Conservation (phyloP, 2,329 filamentous ascomycete species). For the Colletotrichum nymphaeae region DNA sequence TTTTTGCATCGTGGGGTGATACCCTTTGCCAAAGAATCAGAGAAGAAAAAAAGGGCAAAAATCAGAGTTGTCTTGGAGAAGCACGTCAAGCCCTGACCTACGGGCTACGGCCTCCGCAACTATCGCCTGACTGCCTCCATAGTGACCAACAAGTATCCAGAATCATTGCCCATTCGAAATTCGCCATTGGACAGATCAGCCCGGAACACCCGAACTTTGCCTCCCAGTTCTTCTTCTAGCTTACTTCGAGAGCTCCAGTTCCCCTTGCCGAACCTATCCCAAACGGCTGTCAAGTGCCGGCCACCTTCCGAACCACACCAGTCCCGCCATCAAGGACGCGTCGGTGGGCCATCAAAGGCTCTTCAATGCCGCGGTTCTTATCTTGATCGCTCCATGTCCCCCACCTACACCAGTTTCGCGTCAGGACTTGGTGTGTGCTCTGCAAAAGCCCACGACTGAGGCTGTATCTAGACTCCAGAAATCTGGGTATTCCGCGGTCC, state of each 20-base stretch:
- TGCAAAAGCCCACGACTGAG: not conserved
- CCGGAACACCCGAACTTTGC: conserved; percentile 26
- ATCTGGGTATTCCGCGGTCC: conserved; percentile 17
- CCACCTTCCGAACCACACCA: conserved; percentile 31
- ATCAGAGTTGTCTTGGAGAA: not conserved
- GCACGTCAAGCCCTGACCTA: not conserved
- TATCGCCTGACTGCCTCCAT: conserved; percentile 21
- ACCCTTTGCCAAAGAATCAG: not conserved
- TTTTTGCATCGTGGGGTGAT: no score
- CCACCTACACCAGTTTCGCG: conserved; percentile 30
- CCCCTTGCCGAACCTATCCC: conserved; percentile 25
- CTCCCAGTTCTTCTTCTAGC: conserved; percentile 26
- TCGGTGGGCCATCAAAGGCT: conserved; percentile 20
- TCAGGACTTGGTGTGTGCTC: conserved; percentile 27
- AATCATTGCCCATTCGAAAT: not conserved
- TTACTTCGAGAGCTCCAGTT: conserved; percentile 26
- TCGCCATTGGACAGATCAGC: conserved; percentile 10
- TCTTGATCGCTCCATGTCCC: conserved; percentile 27
- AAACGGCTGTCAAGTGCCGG: conserved; percentile 24
- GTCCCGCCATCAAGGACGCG: conserved; percentile 24
- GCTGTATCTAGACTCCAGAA: conserved; percentile 12
- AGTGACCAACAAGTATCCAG: conserved; percentile 4
- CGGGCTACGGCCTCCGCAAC: conserved; percentile 1
- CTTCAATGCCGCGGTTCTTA: conserved; percentile 28
- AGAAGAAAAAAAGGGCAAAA: not conserved